phyloP scores from a whole-genome alignment of 139 green algal genomes.

The Pseudopediastrum boryanum region DNA sequence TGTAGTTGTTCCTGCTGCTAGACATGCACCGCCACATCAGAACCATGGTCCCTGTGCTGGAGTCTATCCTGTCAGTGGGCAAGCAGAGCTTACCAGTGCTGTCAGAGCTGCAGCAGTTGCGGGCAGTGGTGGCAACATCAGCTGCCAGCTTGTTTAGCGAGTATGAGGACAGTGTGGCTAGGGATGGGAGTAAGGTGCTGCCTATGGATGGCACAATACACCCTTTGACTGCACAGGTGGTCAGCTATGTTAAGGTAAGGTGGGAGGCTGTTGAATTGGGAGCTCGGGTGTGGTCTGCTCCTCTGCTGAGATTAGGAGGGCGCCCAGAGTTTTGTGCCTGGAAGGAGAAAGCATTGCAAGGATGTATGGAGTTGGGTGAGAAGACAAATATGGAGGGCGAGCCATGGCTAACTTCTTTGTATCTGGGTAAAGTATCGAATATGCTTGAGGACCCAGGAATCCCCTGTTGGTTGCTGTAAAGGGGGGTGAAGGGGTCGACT shows the following conservation, averaged over 20 bases:
- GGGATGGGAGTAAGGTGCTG: constrained; percentile 44
- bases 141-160: constrained; percentile 45
- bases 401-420: no score
- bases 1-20: constrained; percentile 43
- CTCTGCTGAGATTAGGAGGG: no score
- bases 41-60: constrained; percentile 33
- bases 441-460: no score
- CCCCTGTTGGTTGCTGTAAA: no score
- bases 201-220: constrained; percentile 74
- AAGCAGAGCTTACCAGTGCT: neutral
- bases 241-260: constrained; percentile 64
- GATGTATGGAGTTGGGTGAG: no score
- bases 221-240: constrained; percentile 62
- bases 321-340: no score
- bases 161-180: constrained; percentile 49
- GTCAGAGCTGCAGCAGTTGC: constrained; percentile 25
- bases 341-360: no score
- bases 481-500: no score
- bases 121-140: constrained; percentile 17
- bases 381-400: no score
- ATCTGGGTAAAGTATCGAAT: no score
- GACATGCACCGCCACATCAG: constrained; percentile 37
- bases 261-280: no score
- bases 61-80: constrained; percentile 14
- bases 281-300: no score